Evolutionary conservation across 495 filamentous ascomycete genomes (phyloP), one percentile per base, ranked within the genome.

Genomic region (Hypomontagnella submonticulosa): DNA sequence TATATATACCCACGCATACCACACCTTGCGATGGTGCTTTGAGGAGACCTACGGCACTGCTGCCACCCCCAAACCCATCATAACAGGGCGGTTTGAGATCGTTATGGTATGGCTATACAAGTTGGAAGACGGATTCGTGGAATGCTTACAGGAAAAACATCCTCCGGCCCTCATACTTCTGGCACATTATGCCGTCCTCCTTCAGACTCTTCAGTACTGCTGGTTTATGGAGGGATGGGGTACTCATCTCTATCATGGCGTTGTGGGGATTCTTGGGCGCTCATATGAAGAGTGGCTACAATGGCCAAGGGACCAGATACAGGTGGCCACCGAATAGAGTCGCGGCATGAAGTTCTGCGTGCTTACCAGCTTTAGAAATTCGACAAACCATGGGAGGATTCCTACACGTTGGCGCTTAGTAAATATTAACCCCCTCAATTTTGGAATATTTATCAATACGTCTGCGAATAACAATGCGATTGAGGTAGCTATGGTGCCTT

Each of bases 121-220:
- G 7, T 7, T 51, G 9, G 15, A 37, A 15, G 69, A 70, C 4
- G 66, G 71, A 11, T 78, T 78, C 57, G 51, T 79, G 10, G 49
- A 41, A 2, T 51, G 61, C 1, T 59, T 82, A 12, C 62, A 78
- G 38, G 50, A 67, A 27, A 72, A 74, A 44, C 73, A 80, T 6
- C 74, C 80, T 6, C 40, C 71, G 36, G 73, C 77, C 1, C 41
- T 84, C 7, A 67, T 77, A 1, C 61, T 83, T 0, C 55, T 83
- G 18, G 76, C 76, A 2, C 66, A 81, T 43, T 84, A 77, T 71
- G 76, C 73, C 44, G 73, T 80, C 1, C 48, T 81, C 10, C 49
- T 76, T n/a, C 13, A 13, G 2, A 16, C 48, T 16, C 15, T 51
- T 3, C 30, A 51, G 33, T 51, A 36, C 8, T 34, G n/a, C 9